Base-by-base conservation (phyloP, 1,284 basidiomycete species). In the Heterobasidion irregulare region DNA sequence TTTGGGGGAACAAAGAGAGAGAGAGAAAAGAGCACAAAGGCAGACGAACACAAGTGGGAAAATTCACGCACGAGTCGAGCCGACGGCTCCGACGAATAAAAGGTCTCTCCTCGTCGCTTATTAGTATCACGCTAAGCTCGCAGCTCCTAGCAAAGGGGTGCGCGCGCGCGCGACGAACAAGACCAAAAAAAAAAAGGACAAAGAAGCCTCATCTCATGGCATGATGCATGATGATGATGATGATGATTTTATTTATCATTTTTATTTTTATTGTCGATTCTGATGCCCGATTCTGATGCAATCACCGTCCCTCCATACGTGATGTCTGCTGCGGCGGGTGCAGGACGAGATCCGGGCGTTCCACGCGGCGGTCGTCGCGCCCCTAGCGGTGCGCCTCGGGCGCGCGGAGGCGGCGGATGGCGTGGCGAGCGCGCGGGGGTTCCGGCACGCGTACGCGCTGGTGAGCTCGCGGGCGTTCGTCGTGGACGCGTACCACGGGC, bases 391-490 rank as follows among this genome's bases (percentile, higher is more conserved):
- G 38, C 38, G 38, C n/a, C n/a, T 41, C 63, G 71, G 53, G 70
- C 67, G 65, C 60, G 44, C 16, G 44, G 19, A 34, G 50, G 33
- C 12, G 58, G 56, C 47, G 56, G 61, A 62, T 44, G 10, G 6
- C 26, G 47, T 13, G 47, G 51, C 48, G 55, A 61, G 51, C 32
- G 67, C 86, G 55, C 57, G 68, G 16, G 80, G 77, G 2, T 93
- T 89, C 64, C 73, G 80, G 53, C 76, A 80, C 57, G 85, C 90
- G 1, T 95, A 87, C 70, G 79, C 84, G 3, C 78, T 96, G 33
- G 90, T 95, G 45, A 89, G 86, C 9, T 92, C 92, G 2, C 78
- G 94, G 44, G 88, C 94, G 0, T 98, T 98, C 71, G 72, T 91
- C 53, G 83, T 95, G 53, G 94, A 97, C 67, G 77, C 84, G 4